A percentile compares a stretch with the other conserved stretches of the same genome.
These are phyloP conservation scores for Urochloa ruziziensis DNA, from an alignment of 176 grass and related monocot genomes.

Conservation along the genomic window DNA sequence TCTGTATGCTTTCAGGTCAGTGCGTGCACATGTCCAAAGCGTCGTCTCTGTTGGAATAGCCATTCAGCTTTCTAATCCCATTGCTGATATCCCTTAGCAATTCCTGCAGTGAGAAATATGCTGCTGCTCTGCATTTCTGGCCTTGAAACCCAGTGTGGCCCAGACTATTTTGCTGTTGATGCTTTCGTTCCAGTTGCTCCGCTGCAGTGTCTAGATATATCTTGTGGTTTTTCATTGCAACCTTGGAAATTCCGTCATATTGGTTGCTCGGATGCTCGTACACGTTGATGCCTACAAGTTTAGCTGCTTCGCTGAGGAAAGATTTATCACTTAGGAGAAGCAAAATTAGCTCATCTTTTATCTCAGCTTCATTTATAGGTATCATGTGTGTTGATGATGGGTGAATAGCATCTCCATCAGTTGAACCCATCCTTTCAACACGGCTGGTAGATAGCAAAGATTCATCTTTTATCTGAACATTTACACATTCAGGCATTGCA, in stretches of 20 bases:
- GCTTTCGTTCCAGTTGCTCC: conserved; percentile 61
- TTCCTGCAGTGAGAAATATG: conserved; percentile 48
- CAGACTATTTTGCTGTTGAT: conserved; percentile 5
- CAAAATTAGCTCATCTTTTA: conserved; percentile 49
- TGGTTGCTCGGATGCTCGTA: not conserved
- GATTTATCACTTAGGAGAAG: conserved; percentile 52
- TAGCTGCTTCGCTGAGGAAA: conserved; percentile 38
- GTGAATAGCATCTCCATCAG: conserved; percentile 12
- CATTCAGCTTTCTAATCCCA: conserved; percentile 37
- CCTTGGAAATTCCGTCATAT: not conserved
- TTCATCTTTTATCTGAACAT: too few relatives aligned
- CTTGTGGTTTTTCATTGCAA: conserved; percentile 17
- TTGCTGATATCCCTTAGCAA: conserved; percentile 41
- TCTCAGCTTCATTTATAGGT: conserved; percentile 26
- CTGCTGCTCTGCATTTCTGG: conserved; percentile 3
- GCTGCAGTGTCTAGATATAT: conserved; percentile 47
- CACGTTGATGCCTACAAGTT: conserved; percentile 9
- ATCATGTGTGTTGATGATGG: not conserved
- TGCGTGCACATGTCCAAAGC: too few relatives aligned
- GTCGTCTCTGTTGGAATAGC: conserved; percentile 5
- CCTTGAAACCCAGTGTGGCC: conserved; percentile 20
- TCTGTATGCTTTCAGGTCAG: too few relatives aligned
- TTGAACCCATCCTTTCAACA: conserved; percentile 6
- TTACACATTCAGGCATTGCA: too few relatives aligned
- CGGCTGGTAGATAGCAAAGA: conserved; percentile 21